These are phyloP conservation scores for Symbiodinium pilosum DNA, from an alignment of 73 alveolate genomes.

Conservation along the genomic window DNA sequence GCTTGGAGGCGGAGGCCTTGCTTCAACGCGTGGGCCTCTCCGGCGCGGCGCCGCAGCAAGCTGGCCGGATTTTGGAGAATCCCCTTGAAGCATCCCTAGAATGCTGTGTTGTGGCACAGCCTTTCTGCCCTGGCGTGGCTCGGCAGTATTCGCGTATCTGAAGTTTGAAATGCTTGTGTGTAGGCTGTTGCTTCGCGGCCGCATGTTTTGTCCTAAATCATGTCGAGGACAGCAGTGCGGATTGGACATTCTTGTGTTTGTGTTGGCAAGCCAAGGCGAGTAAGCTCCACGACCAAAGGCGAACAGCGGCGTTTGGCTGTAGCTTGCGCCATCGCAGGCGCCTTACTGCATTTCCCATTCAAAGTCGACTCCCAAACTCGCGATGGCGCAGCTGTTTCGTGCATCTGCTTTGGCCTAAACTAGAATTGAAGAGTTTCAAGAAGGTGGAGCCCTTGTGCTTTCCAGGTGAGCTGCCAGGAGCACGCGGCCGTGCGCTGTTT, in stretches of 20 bases:
- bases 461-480: background rate
- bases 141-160: no score
- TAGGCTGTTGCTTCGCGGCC: no score
- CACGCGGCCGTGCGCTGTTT: slow-evolving; percentile 44
- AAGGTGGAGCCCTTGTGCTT: no score
- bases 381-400: no score
- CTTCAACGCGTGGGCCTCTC: slow-evolving; percentile 88
- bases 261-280: slow-evolving; percentile 27
- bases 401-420: background rate
- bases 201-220: no score
- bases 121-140: background rate
- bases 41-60: slow-evolving; percentile 26
- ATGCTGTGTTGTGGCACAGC: background rate
- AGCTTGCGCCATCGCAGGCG: slow-evolving; percentile 89
- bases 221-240: no score
- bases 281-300: slow-evolving; percentile 87
- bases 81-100: no score
- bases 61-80: background rate
- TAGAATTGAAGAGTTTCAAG: background rate
- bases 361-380: no score
- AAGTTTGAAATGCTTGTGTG: no score
- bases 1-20: slow-evolving; percentile 14
- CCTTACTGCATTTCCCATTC: no score
- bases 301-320: slow-evolving; percentile 93
- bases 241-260: no score